These are phyloP conservation scores for Puccinia horiana DNA, from an alignment of 1,284 basidiomycete genomes.

Conservation along the genomic window DNA sequence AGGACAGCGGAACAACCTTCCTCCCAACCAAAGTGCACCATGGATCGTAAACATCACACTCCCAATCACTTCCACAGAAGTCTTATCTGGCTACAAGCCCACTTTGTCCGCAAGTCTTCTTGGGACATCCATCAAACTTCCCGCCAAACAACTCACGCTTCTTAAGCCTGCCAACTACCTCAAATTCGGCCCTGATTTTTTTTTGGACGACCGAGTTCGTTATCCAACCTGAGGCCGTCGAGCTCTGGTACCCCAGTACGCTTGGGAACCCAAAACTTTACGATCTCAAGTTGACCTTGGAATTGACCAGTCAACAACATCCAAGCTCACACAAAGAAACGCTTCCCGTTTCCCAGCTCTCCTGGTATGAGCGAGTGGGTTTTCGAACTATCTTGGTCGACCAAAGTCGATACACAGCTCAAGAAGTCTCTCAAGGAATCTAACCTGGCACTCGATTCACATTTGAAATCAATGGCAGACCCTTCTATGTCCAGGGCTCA, in stretches of 20 bases:
- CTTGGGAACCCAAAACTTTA: constrained; percentile 53
- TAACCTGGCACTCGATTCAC: constrained; percentile 53
- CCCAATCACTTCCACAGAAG: constrained; percentile 44
- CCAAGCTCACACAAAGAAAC: constrained; percentile 25
- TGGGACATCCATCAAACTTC: constrained; percentile 35
- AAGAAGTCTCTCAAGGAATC: constrained; percentile 49
- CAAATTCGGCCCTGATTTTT: constrained; percentile 48
- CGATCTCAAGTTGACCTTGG: constrained; percentile 49
- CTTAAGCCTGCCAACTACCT: constrained; percentile 31
- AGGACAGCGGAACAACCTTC: constrained; percentile 54
- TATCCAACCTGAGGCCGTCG: constrained; percentile 49
- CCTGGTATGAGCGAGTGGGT: constrained; percentile 51
- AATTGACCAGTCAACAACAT: constrained; percentile 31
- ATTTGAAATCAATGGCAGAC: constrained; percentile 52
- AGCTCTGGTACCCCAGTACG: constrained; percentile 54
- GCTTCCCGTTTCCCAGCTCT: neutral
- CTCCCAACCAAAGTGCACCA: constrained; percentile 52
- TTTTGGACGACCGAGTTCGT: constrained; percentile 50
- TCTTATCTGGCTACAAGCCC: constrained; percentile 49
- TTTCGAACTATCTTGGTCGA: constrained; percentile 54
- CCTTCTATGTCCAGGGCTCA: constrained; percentile 53
- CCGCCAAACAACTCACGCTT: neutral
- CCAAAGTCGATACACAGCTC: constrained; percentile 50
- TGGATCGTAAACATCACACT: constrained; percentile 56
- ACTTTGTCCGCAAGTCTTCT: constrained; percentile 41